Evolutionary conservation across 768 basidiomycete species (phyloP).

Genomic region (Punctularia strigosozonata): DNA sequence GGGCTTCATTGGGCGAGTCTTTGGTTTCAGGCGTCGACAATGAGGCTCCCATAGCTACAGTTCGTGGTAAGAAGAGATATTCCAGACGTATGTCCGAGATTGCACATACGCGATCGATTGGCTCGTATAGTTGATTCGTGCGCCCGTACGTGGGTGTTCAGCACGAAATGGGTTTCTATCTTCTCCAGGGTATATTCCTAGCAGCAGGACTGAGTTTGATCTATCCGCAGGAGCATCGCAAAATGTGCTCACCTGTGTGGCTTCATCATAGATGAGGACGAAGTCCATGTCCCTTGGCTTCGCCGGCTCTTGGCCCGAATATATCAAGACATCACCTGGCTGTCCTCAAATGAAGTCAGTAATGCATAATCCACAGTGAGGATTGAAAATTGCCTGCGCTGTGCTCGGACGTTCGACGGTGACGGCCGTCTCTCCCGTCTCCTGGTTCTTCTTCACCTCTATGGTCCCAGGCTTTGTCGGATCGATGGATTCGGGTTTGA

Average conservation of each 20-base stretch:
- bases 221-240: background rate
- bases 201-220: slow-evolving; percentile 7
- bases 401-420: slow-evolving; percentile 54
- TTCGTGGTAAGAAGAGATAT: slow-evolving; percentile 11
- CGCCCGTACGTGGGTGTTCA: slow-evolving; percentile 40
- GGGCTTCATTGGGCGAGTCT: too few species aligned
- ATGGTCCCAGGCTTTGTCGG: slow-evolving; percentile 51
- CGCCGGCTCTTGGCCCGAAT: slow-evolving; percentile 41
- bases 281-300: slow-evolving; percentile 68
- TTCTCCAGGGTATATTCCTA: slow-evolving; percentile 72
- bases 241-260: slow-evolving; percentile 39
- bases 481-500: slow-evolving; percentile 66
- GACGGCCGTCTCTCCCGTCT: slow-evolving; percentile 33
- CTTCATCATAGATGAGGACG: slow-evolving; percentile 72
- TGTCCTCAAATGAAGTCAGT: slow-evolving; percentile 22
- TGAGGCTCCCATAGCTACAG: too few species aligned
- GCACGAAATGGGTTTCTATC: slow-evolving; percentile 50
- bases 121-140: slow-evolving; percentile 15
- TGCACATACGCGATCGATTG: slow-evolving; percentile 16
- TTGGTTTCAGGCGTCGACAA: too few species aligned
- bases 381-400: slow-evolving; percentile 26
- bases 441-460: slow-evolving; percentile 43
- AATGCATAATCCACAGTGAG: slow-evolving; percentile 3
- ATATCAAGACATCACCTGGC: slow-evolving; percentile 46
- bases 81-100: slow-evolving; percentile 8